These are phyloP conservation scores for Leucosporidium creatinivorum DNA, from an alignment of 768 basidiomycete genomes.

Conservation along the genomic window DNA sequence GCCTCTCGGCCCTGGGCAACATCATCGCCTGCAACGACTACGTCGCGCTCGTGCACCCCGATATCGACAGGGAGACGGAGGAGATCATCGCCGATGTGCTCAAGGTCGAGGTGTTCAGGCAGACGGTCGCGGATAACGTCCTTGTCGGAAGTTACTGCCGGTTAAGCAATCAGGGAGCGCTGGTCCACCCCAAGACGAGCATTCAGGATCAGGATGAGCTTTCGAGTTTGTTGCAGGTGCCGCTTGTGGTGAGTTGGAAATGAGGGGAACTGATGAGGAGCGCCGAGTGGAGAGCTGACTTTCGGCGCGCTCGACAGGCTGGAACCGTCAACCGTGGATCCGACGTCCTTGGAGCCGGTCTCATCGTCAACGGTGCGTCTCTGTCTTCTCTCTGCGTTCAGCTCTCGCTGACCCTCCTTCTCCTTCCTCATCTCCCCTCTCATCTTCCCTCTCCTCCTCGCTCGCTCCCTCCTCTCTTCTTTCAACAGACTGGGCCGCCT, in stretches of 20 bases:
- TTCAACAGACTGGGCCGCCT: constrained; percentile 79
- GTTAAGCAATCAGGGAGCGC: constrained; percentile 91
- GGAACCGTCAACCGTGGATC: constrained; percentile 98
- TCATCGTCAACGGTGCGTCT: constrained; percentile 72
- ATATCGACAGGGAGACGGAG: constrained; percentile 95
- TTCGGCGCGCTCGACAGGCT: constrained; percentile 51
- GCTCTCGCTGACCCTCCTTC: background rate
- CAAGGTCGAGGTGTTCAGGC: constrained; percentile 97
- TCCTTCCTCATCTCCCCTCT: background rate
- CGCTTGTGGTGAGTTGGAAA: constrained; percentile 67
- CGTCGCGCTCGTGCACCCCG: constrained; percentile 96
- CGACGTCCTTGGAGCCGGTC: constrained; percentile 92
- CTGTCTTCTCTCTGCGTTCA: background rate
- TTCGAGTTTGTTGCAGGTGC: constrained; percentile 85
- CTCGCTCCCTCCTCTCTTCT: background rate
- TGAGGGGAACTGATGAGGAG: background rate
- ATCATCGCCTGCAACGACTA: constrained; percentile 99
- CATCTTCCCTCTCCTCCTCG: background rate
- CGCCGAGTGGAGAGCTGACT: background rate
- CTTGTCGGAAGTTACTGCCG: constrained; percentile 94
- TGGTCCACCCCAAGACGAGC: constrained; percentile 96
- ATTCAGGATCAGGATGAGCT: constrained; percentile 96
- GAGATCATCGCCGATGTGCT: constrained; percentile 99
- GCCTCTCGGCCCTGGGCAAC: constrained; percentile 92
- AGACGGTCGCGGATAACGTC: constrained; percentile 93